Base-by-base conservation (phyloP, 108 stramenopile species). In the Stephanodiscus triporus region DNA sequence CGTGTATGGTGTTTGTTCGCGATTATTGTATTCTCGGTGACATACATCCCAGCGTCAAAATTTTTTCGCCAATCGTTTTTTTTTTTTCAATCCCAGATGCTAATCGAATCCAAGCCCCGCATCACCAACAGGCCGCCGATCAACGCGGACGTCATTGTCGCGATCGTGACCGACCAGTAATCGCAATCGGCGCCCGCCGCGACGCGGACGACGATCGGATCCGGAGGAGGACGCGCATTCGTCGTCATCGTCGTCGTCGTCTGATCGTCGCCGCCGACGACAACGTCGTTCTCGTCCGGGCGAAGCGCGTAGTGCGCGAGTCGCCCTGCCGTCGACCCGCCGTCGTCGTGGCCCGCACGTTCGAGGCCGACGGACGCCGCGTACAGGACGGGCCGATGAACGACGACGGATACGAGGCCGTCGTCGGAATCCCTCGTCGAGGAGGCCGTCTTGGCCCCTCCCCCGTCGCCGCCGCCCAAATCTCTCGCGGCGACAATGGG, bases 181-280 rank as follows among this genome's bases (percentile, higher is more conserved):
- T 83, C 82, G 48, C 19, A 20, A 16, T 70, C 62, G 29, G 68
- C 24, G 19, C 82, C 82, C 13, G 73, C 78, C 29, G 82, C 82
- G 19, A 83, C 78, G 38, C 51, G 53, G 42, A 83, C 29, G 43
- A 75, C 17, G 10, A 83, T 70, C 26, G 73, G 77, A 43, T 73
- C 62, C 32, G 50, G 34, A 7, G 47, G 16, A 58, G 30, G 61
- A 48, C 4, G 16, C 19, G 20, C 16, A 2, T 48, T 2, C 37
- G 32, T 58, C 29, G 16, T n/a, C 9, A 29, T 14, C 42, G 22
- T 48, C 30, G 53, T 40, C 34, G 6, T 53, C 27, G 27, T 45
- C n/a, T n/a, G n/a, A n/a, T n/a, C n/a, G n/a, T n/a, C n/a, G n/a
- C n/a, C n/a, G n/a, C n/a, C n/a, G n/a, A n/a, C n/a, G n/a, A n/a